Percentiles rank a stretch among this genome's conserved stretches.
Evolutionary conservation across 139 green algal species (phyloP).

Genomic region (Ostreobium quekettii): DNA sequence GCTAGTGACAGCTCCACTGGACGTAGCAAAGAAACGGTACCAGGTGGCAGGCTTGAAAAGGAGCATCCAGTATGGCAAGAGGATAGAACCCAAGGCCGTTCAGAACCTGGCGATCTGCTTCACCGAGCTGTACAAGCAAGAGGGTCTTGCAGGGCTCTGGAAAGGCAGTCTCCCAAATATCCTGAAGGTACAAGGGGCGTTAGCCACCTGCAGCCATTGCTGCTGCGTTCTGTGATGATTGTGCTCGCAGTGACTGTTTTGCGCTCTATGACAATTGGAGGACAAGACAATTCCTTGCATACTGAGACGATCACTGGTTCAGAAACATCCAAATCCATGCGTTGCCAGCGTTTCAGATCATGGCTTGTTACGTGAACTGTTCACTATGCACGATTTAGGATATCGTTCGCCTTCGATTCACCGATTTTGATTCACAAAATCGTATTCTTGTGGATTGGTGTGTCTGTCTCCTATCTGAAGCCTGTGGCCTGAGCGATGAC

Average conservation of each 20-base stretch:
- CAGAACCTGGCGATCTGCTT: constrained; percentile 45
- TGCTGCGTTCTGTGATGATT: not conserved
- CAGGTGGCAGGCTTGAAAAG: constrained; percentile 75
- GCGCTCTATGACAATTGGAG: not conserved
- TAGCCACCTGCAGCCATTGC: no score
- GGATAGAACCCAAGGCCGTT: constrained; percentile 44
- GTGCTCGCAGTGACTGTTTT: not conserved
- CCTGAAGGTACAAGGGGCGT: constrained; percentile 79
- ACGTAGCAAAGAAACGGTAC: constrained; percentile 97
- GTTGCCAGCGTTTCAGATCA: not conserved
- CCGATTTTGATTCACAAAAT: no score
- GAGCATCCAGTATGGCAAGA: constrained; percentile 56
- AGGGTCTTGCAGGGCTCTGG: constrained; percentile 81
- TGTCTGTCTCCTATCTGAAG: no score
- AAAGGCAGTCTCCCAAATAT: constrained; percentile 85
- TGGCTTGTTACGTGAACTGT: not conserved
- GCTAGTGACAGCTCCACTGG: constrained; percentile 78
- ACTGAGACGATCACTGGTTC: not conserved
- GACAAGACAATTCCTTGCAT: not conserved
- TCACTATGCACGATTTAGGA: no score
- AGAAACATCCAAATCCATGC: not conserved
- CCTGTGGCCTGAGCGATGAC: no score
- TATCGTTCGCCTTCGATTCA: no score
- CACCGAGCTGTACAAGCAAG: constrained; percentile 41
- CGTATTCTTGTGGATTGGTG: no score